Conservation (phyloP, 1,284 basidiomycete species). For the Rhodofomes roseus region DNA sequence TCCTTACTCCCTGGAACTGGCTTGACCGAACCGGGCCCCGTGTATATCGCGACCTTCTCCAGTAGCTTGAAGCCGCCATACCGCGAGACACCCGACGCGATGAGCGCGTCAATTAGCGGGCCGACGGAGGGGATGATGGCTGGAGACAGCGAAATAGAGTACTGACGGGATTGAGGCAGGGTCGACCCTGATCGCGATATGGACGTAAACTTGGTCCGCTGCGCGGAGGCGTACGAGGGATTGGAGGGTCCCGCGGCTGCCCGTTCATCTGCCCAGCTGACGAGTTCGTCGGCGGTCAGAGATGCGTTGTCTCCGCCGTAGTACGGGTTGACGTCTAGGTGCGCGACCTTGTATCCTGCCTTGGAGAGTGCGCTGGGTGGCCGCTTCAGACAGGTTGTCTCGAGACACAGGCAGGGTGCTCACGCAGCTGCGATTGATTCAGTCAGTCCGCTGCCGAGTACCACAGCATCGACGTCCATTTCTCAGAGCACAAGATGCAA, state of each 20-base stretch:
- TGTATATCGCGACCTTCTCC: conserved; percentile 69
- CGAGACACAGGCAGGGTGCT: conserved; percentile 32
- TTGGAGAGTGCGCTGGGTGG: conserved; percentile 76
- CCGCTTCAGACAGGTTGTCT: conserved; percentile 22
- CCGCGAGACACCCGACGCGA: conserved; percentile 83
- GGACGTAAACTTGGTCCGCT: conserved; percentile 33
- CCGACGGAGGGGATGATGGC: conserved; percentile 81
- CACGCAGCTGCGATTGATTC: conserved; percentile 90
- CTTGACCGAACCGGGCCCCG: conserved; percentile 42
- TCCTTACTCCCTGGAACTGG: conserved; percentile 90
- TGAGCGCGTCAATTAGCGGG: conserved; percentile 75
- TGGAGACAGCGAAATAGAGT: conserved; percentile 83
- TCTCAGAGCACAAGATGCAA: neutral
- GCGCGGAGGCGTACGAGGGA: conserved; percentile 22
- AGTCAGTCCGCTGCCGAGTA: conserved; percentile 85
- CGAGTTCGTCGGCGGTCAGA: conserved; percentile 78
- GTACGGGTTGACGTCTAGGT: conserved; percentile 82
- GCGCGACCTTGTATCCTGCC: conserved; percentile 82
- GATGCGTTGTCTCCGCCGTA: conserved; percentile 87
- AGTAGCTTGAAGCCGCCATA: conserved; percentile 90
- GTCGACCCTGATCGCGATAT: conserved; percentile 40
- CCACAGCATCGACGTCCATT: conserved; percentile 72
- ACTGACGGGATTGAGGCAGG: conserved; percentile 65
- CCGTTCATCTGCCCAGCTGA: conserved; percentile 56
- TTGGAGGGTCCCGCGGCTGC: conserved; percentile 12